Conservation (phyloP, 2,329 filamentous ascomycete genomes). For the Oidium heveae region DNA sequence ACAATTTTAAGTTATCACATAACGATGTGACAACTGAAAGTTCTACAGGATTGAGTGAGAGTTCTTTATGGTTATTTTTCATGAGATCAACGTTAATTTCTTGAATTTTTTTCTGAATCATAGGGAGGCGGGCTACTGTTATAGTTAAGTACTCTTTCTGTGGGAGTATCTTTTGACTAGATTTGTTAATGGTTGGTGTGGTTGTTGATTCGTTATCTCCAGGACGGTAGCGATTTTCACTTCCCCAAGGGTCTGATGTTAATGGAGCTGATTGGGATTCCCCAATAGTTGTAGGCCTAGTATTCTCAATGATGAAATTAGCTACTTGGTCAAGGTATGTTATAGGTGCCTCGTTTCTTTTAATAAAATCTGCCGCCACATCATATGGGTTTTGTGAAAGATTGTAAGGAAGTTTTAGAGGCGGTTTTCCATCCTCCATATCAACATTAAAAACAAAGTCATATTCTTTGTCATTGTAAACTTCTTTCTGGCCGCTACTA, state of each 20-base stretch:
- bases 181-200: slow-evolving; percentile 11
- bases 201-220: slow-evolving; percentile 27
- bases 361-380: slow-evolving; percentile 70
- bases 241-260: slow-evolving; percentile 45
- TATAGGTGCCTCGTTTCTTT: slow-evolving; percentile 67
- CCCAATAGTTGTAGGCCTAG: slow-evolving; percentile 63
- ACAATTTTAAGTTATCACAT: slow-evolving; percentile 35
- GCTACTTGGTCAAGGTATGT: slow-evolving; percentile 78
- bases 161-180: slow-evolving; percentile 30
- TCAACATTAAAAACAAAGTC: slow-evolving; percentile 95
- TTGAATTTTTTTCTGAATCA: slow-evolving; percentile 51
- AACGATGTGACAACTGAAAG: slow-evolving; percentile 34
- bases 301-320: slow-evolving; percentile 78
- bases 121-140: slow-evolving; percentile 40
- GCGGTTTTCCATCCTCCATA: slow-evolving; percentile 80
- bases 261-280: slow-evolving; percentile 22
- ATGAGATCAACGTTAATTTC: slow-evolving; percentile 53
- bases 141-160: slow-evolving; percentile 62
- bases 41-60: slow-evolving; percentile 49
- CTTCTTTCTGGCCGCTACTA: slow-evolving; percentile 53
- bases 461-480: slow-evolving; percentile 66
- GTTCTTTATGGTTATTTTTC: slow-evolving; percentile 42
- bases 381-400: slow-evolving; percentile 82
- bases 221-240: slow-evolving; percentile 54
- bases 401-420: slow-evolving; percentile 85